Evolutionary conservation across 225 moss, liverwort and hornwort genomes (phyloP), one percentile per base, ranked within the genome.

Genomic region (Thuidium tamariscinum): DNA sequence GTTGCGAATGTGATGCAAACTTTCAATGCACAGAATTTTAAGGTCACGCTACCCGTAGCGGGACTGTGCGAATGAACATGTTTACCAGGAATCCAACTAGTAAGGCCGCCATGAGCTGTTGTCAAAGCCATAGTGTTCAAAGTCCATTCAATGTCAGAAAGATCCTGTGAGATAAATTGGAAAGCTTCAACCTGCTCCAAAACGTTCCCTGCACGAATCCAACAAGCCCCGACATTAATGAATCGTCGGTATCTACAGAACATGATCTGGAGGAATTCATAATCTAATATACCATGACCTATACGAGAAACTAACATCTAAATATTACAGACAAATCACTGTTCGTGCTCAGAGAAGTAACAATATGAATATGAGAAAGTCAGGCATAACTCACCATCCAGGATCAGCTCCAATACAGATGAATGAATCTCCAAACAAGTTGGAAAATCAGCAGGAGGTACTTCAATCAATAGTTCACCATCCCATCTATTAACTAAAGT

Each of bases 141-240:
- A 81, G 92, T 98, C 91, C 94, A 93, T 61, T 92, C 77, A 89
- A 98, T 88, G 62, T 95, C 92, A 85, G 94, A 90, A 59, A 98
- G 90, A 65, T 94, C 93, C 80, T 91, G 95, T 39, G 82, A 89
- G 67, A 92, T 88, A 82, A 42, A 73, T 85, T 86, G 89, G 36
- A 98, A 91, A 71, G 93, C 88, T 88, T 94, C 95, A 51, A 89
- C 81, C 89, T 91, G 93, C 90, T 89, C 86, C 86, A 92, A 91
- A 67, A 82, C 84, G 74, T 88, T 87, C 75, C 95, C 97, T 98
- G 95, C 86, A 89, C 39, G 27, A 88, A 76, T 60, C 54, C 52
- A 74, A 63, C 25, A 82, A 85, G 44, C 39, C n/a, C 59, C 26
- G 61, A 57, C 36, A 26, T 68, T 19, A 62, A 85, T 60, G 42